A percentile compares a stretch with the other conserved stretches of the same genome.
Evolutionary conservation across 2,329 filamentous ascomycete species (phyloP).

Genomic region (Trichoderma sp.): DNA sequence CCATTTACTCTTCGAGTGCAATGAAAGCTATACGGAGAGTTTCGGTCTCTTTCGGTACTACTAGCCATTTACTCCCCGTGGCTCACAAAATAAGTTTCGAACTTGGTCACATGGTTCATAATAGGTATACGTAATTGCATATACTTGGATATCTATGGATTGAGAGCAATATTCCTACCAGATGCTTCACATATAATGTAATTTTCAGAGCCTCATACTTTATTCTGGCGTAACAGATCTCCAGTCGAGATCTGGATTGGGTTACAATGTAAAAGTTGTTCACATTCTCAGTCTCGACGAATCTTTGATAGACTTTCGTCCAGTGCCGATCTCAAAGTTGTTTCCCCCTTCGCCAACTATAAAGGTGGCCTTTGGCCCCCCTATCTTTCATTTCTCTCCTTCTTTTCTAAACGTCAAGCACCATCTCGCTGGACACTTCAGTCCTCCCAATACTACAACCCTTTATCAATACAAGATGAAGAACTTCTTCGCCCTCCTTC

Average conservation of each 20-base stretch:
- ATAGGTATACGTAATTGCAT: neutral
- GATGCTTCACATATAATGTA: neutral
- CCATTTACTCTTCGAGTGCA: neutral
- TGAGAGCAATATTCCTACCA: accelerated
- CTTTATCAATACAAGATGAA: neutral
- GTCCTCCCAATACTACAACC: neutral
- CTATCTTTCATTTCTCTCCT: neutral
- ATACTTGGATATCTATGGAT: neutral
- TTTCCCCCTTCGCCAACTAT: neutral
- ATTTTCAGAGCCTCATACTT: neutral
- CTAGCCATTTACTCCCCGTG: neutral
- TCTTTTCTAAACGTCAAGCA: neutral
- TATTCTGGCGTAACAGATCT: neutral
- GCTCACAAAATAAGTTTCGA: neutral
- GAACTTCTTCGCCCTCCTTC: neutral
- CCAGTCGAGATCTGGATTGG: neutral
- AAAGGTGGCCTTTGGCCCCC: neutral
- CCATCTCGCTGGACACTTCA: neutral
- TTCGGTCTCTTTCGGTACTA: neutral
- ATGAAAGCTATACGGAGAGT: neutral
- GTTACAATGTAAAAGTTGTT: neutral
- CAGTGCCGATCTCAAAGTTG: neutral
- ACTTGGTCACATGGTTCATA: neutral
- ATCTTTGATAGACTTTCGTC: neutral
- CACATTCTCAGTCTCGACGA: neutral